Conservation (phyloP, 352 stramenopile genomes). For the Globisporangium heterothallicum region DNA sequence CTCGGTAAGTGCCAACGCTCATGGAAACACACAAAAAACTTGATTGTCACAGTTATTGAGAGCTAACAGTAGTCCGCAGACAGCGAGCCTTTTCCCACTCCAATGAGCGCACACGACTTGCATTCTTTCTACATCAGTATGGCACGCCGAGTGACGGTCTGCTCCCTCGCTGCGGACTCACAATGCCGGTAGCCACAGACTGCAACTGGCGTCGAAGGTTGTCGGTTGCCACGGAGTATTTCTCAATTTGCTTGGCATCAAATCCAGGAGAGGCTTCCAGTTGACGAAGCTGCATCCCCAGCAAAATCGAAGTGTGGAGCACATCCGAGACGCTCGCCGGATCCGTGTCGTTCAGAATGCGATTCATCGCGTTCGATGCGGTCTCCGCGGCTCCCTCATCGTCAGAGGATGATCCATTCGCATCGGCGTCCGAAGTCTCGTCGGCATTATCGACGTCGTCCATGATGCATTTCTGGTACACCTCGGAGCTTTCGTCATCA, state of each 20-base stretch:
- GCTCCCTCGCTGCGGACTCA: background rate
- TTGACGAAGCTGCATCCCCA: constrained; percentile 13
- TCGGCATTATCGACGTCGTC: constrained; percentile 8
- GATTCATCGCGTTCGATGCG: constrained; percentile 13
- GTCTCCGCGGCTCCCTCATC: constrained; percentile 1
- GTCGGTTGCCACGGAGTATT: constrained; percentile 1
- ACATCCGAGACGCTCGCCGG: background rate
- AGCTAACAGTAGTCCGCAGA: no score
- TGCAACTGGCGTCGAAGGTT: constrained; percentile 6
- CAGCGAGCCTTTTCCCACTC: no score
- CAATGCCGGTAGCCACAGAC: background rate
- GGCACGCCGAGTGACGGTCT: no score
- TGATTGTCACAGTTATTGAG: no score
- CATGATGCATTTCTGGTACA: constrained; percentile 13
- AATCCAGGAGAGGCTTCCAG: background rate
- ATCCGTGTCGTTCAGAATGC: constrained; percentile 3
- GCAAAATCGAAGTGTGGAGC: constrained; percentile 4
- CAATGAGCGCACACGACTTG: no score
- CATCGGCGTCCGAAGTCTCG: background rate
- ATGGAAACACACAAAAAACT: no score
- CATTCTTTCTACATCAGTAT: no score
- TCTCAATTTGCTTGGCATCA: constrained; percentile 1
- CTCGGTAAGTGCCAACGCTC: no score
- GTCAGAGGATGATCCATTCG: background rate
- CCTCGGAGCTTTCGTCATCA: constrained; percentile 8